Base-by-base conservation (phyloP, 192 early-diverging fungal species). In the Coemansia sp. region DNA sequence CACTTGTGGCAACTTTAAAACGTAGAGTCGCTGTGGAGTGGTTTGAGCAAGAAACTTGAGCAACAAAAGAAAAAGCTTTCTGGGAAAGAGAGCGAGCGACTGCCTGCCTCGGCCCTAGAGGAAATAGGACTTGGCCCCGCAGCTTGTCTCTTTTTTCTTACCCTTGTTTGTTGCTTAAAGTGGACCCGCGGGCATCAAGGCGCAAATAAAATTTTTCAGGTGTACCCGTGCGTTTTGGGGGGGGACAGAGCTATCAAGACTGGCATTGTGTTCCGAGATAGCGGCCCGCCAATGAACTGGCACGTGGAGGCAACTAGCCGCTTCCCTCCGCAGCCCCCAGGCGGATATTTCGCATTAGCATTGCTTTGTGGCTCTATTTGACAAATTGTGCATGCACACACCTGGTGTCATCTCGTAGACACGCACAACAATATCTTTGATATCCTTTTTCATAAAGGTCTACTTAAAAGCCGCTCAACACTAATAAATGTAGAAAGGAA, bases 221-320 rank as follows among this genome's bases (percentile, higher is more conserved):
- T 25, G 48, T 11, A 19, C 48, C 48, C 21, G 48, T 51, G 48
- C 44, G 44, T n/a, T 45, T 39, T 39, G 60, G 60, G 37, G 37
- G 41, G 46, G 32, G 44, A 50, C 29, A 34, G 45, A 36, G 31
- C 27, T 29, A n/a, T n/a, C 44, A 48, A 48, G 12, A 41, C 10
- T 25, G 48, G 48, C 7, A 25, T 25, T 25, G 48, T 51, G 48
- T 25, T 51, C 48, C 48, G 64, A 55, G 64, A 55, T 55, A 41
- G 38, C 32, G 32, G 15, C 34, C 37, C n/a, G 19, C 64, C 64
- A 53, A 66, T 51, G 17, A 55, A 14, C n/a, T 27, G 37, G 34
- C 64, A 66, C 50, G 64, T 66, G 64, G 63, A 51, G 31, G 31
- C 12, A 15, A 17, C 36, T 25, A 51, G 21, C 23, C 5, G 7